Percentiles rank a stretch among this genome's conserved stretches.
Evolutionary conservation across 2,329 filamentous ascomycete species (phyloP).

Genomic region (Pseudogymnoascus sp.): DNA sequence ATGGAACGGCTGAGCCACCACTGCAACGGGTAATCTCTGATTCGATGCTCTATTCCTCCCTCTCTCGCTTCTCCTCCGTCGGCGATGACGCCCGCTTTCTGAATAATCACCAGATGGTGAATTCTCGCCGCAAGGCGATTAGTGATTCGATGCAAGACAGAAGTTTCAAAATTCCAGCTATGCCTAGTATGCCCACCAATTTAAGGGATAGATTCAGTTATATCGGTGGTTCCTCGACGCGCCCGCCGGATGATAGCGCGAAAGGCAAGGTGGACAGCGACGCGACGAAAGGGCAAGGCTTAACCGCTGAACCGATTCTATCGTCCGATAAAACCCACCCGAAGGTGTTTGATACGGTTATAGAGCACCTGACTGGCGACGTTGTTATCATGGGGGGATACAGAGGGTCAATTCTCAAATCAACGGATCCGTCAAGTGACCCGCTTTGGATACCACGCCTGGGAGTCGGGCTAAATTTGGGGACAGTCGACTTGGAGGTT

Average conservation of each 20-base stretch:
- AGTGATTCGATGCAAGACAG: conserved; percentile 81
- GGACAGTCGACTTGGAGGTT: conserved; percentile 85
- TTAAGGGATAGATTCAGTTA: conserved; percentile 11
- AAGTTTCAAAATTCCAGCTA: conserved; percentile 61
- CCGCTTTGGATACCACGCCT: conserved; percentile 82
- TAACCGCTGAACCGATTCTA: background rate
- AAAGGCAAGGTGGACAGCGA: background rate
- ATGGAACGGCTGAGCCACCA: background rate
- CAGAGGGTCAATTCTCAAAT: conserved; percentile 79
- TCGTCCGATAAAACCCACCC: conserved; percentile 35
- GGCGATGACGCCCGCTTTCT: conserved; percentile 78
- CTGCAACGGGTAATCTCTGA: conserved; percentile 63
- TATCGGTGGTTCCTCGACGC: conserved; percentile 14
- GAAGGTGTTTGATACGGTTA: conserved; percentile 37
- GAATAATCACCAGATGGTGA: conserved; percentile 75
- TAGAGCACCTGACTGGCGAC: conserved; percentile 71
- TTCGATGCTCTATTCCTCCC: conserved; percentile 65
- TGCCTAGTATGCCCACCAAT: conserved; percentile 45
- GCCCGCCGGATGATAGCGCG: conserved; percentile 1
- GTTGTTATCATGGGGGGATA: conserved; percentile 86
- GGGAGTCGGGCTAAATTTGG: conserved; percentile 83
- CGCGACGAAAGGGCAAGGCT: background rate
- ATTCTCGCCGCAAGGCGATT: conserved; percentile 82
- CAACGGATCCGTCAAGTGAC: conserved; percentile 71
- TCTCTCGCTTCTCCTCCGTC: conserved; percentile 73